Evolutionary conservation across 805 yeast species (phyloP), one percentile per base, ranked within the genome.

Genomic region (Hemisphaericaspora nanyangensis): DNA sequence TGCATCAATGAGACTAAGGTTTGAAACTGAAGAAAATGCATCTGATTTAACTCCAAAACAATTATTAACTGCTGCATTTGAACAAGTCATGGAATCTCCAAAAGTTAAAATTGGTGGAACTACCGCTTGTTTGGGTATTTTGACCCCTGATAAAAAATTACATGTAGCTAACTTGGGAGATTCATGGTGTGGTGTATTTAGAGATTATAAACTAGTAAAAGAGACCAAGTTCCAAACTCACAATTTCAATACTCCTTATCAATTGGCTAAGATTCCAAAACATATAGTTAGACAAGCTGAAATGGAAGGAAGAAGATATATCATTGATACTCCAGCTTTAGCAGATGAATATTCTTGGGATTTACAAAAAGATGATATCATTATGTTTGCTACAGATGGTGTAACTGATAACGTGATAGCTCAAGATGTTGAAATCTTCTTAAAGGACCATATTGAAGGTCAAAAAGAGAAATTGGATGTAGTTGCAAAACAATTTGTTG

Each of bases 311-410:
- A 70, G 79, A 27, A 68, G 79, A 30, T 86, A 80, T 56, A 80
- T 89, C 34, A 78, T 77, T 52, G 90, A 88, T 55, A 57, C 68
- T 7, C 95, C 96, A 1, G 54, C 61, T 0, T 78, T 74, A 44
- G 85, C 93, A 0, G 95, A 84, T 47, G 72, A 67, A 38, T 81
- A 82, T 51, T 59, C 62, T 2, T 83, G 85, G 69, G 74, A 84
- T 46, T 65, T 91, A 30, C 55, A 79, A 51, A 75, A 75, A 38
- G 79, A 81, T 35, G 99, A 91, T 58, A 65, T 93, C 15, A 76
- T 91, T 4, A 57, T 93, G 37, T 81, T 91, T 54, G 95, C 95
- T 29, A 88, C 97, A 0, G 99, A 91, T 63, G 99, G 99, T 22
- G 83, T 91, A 35, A 80, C 86, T 20, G 99, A 91, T 60, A 91